A percentile compares a stretch with the other conserved stretches of the same genome.
phyloP scores from a whole-genome alignment of 805 yeast species.

The Brettanomyces sp. region DNA sequence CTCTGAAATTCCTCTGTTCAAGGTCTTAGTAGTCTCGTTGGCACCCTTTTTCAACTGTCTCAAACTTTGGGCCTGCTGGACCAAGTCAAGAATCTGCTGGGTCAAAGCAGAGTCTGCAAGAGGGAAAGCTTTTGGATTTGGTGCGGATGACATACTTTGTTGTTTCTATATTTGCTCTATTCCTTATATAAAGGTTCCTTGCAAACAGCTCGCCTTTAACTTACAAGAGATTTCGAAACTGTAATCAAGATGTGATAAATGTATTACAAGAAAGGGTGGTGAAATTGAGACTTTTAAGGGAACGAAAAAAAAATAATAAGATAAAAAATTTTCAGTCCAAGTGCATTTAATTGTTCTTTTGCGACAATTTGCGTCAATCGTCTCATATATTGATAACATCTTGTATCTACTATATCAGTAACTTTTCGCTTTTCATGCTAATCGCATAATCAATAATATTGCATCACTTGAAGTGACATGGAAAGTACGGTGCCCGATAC shows the following conservation, averaged over 20 bases:
- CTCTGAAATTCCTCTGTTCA: conserved; percentile 99
- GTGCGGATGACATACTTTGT: conserved; percentile 55
- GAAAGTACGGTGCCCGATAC: too few relatives aligned
- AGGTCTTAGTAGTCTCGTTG: conserved; percentile 97
- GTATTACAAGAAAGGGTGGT: not conserved
- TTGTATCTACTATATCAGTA: too few relatives aligned
- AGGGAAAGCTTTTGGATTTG: conserved; percentile 98
- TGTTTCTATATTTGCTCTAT: not conserved
- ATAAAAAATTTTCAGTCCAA: too few relatives aligned
- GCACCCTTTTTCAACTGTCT: conserved; percentile 99
- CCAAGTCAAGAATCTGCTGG: conserved; percentile 95
- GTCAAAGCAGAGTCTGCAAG: conserved; percentile 92
- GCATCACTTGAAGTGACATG: too few relatives aligned
- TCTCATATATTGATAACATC: too few relatives aligned
- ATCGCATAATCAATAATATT: too few relatives aligned
- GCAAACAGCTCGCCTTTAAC: conserved; percentile 37
- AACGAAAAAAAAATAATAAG: too few relatives aligned
- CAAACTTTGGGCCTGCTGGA: conserved; percentile 94
- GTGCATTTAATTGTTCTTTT: too few relatives aligned
- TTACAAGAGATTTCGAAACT: not conserved
- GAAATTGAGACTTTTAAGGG: too few relatives aligned
- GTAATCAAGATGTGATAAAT: not conserved
- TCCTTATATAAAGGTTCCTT: conserved; percentile 37
- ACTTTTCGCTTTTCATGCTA: too few relatives aligned
- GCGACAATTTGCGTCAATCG: too few relatives aligned